These are phyloP conservation scores for Cydonia oblonga DNA, from an alignment of 331 rosid species.

Conservation along the genomic window DNA sequence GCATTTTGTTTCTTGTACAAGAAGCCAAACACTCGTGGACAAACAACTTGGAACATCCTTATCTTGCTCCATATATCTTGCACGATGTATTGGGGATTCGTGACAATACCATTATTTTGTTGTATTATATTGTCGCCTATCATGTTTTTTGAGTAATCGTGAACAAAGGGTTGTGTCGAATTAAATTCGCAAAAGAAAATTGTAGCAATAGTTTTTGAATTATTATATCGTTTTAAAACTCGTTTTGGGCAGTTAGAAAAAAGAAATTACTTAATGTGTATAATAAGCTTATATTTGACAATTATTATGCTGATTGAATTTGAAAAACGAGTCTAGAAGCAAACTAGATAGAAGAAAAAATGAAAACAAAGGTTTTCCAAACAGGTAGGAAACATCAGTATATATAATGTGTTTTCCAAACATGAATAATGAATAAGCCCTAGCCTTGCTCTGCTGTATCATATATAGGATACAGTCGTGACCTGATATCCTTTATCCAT, in stretches of 20 bases:
- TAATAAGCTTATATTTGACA: no score
- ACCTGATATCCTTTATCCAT: neutral
- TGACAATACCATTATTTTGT: conserved; percentile 5
- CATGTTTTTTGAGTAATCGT: neutral
- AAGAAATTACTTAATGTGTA: no score
- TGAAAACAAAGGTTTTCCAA: neutral
- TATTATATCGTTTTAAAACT: no score
- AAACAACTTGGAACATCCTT: conserved; percentile 31
- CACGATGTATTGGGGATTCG: conserved; percentile 27
- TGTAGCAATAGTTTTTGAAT: no score
- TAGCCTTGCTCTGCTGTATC: neutral
- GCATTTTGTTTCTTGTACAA: conserved; percentile 10
- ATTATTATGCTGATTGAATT: no score
- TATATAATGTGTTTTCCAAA: neutral
- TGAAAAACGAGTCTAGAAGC: neutral
- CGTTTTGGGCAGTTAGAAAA: no score
- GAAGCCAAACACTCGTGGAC: conserved; percentile 38
- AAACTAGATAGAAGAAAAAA: neutral
- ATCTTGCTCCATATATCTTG: conserved; percentile 20
- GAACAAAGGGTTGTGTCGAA: neutral
- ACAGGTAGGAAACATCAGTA: neutral
- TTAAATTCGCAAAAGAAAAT: no score
- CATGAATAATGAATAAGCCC: neutral
- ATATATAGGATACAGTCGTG: neutral
- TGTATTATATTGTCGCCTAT: neutral